These are phyloP conservation scores for Neurospora sp. DNA, from an alignment of 495 filamentous ascomycete genomes.

Conservation along the genomic window DNA sequence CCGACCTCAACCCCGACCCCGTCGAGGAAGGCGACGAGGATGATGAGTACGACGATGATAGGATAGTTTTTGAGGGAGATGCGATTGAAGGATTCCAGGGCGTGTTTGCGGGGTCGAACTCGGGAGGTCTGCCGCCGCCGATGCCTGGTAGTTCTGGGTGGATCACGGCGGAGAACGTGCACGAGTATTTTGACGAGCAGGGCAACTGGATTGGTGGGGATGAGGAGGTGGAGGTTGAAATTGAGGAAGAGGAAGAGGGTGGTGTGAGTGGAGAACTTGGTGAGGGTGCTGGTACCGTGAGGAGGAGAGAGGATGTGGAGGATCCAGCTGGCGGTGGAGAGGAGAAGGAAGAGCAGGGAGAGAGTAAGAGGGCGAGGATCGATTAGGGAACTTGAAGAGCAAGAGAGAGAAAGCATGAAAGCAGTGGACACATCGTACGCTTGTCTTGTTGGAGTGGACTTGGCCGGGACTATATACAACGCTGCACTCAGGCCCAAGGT, in stretches of 20 bases:
- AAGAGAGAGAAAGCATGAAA: background rate
- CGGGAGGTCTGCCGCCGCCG: constrained; percentile 58
- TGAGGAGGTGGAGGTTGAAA: background rate
- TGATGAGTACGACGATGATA: constrained; percentile 42
- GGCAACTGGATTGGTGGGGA: constrained; percentile 44
- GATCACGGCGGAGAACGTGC: constrained; percentile 95
- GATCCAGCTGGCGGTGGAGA: constrained; percentile 15
- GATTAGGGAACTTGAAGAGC: constrained; percentile 12
- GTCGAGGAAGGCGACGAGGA: constrained; percentile 31
- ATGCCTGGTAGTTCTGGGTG: constrained; percentile 82
- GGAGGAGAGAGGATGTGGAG: constrained; percentile 29
- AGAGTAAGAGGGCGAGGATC: constrained; percentile 30
- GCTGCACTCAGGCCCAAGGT: too few species aligned
- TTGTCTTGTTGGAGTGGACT: too few species aligned
- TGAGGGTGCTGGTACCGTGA: constrained; percentile 34
- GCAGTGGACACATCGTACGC: too few species aligned
- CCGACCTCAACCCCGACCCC: constrained; percentile 82
- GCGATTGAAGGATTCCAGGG: constrained; percentile 38
- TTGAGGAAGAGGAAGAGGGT: constrained; percentile 8
- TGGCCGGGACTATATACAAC: too few species aligned
- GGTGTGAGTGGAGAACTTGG: constrained; percentile 32
- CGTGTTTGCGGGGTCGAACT: constrained; percentile 28
- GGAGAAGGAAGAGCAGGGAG: constrained; percentile 20
- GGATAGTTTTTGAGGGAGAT: constrained; percentile 49
- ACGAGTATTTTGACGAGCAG: constrained; percentile 54